Percentiles rank a stretch among this genome's conserved stretches.
phyloP scores from a whole-genome alignment of 1,139 yeast genomes.

The Sugiyamaella japonica region DNA sequence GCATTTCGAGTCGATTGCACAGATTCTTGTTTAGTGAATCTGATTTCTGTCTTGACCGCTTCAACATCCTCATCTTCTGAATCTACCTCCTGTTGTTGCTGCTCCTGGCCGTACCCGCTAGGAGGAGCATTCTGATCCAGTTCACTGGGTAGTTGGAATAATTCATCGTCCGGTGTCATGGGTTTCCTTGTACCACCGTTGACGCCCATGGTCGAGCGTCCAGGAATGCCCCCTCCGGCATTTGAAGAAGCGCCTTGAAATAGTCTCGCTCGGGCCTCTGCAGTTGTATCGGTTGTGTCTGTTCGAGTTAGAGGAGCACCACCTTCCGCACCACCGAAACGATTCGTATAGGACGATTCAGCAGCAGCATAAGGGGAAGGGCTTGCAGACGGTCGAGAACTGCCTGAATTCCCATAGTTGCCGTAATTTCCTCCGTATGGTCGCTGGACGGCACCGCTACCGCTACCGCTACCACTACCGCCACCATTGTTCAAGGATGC shows the following conservation, averaged over 20 bases:
- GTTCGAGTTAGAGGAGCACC: conserved; percentile 23
- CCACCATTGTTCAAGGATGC: conserved; percentile 11
- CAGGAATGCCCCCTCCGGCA: conserved; percentile 17
- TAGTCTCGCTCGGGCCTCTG: conserved; percentile 34
- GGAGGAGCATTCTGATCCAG: conserved; percentile 18
- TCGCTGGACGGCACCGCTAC: not conserved
- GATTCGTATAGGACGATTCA: conserved; percentile 28
- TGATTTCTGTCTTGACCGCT: conserved; percentile 78
- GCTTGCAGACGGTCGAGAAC: conserved; percentile 8
- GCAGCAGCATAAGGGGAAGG: conserved; percentile 35
- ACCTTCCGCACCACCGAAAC: conserved; percentile 26
- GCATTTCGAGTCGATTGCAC: conserved; percentile 85
- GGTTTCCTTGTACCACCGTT: conserved; percentile 11
- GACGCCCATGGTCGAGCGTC: conserved; percentile 16
- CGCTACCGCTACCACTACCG: not conserved
- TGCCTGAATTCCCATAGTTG: not conserved
- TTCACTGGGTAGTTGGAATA: conserved; percentile 24
- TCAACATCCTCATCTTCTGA: conserved; percentile 84
- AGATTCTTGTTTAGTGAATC: conserved; percentile 85
- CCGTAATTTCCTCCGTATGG: conserved; percentile 14
- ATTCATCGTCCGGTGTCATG: conserved; percentile 21
- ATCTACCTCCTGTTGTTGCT: conserved; percentile 47
- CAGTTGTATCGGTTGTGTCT: conserved; percentile 29
- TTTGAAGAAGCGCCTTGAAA: conserved; percentile 31
- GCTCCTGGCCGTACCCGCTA: conserved; percentile 36